phyloP scores from a whole-genome alignment of 1,139 yeast genomes.

The Yamadazyma mexicana region DNA sequence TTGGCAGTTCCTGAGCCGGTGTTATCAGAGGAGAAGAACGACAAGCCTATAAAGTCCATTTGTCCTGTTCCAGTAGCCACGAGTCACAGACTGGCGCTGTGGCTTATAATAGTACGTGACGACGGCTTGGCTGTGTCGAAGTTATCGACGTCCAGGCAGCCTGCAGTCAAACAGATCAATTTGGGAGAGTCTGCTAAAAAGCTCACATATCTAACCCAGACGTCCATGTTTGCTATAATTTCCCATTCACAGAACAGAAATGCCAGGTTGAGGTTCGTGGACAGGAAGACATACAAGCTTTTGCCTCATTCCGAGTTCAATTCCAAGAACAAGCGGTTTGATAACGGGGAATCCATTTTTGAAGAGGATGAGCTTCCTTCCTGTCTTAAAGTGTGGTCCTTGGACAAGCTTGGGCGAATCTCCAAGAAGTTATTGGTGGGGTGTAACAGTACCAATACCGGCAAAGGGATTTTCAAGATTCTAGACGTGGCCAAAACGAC shows the following conservation, averaged over 20 bases:
- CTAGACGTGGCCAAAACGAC: conserved; percentile 32
- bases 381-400: conserved; percentile 27
- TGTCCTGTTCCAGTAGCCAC: conserved; percentile 13
- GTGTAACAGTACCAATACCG: conserved; percentile 20
- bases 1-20: conserved; percentile 41
- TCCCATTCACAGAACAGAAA: conserved; percentile 30
- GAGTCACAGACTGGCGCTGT: conserved; percentile 15
- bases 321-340: conserved; percentile 18
- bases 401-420: conserved; percentile 30
- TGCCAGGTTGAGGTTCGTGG: conserved; percentile 33
- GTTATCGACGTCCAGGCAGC: conserved; percentile 27
- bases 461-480: conserved; percentile 40
- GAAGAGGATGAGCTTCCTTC: conserved; percentile 35
- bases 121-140: conserved; percentile 48
- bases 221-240: conserved; percentile 39
- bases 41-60: conserved; percentile 20
- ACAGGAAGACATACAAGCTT: conserved; percentile 27
- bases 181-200: conserved; percentile 41
- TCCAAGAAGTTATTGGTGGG: conserved; percentile 46
- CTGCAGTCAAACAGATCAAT: conserved; percentile 32
- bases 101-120: conserved; percentile 35
- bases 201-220: conserved; percentile 30
- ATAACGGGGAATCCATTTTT: conserved; percentile 23
- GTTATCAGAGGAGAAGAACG: conserved; percentile 37
- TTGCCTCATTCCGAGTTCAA: conserved; percentile 22